Evolutionary conservation across 2,329 filamentous ascomycete genomes (phyloP), one percentile per base, ranked within the genome.

Genomic region (Aspergillus proliferans): DNA sequence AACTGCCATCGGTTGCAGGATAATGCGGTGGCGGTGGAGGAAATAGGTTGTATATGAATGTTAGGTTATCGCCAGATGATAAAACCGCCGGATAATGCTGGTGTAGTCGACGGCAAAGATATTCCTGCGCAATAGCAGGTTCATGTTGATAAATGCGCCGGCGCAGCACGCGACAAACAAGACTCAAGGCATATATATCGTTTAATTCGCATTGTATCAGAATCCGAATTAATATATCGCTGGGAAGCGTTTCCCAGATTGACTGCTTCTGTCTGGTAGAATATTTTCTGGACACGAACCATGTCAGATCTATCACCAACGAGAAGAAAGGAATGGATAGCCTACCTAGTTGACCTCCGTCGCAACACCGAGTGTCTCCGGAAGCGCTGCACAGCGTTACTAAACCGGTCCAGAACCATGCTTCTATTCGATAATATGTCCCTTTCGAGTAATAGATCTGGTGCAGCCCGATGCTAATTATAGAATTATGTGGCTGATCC

Each of bases 11-110:
- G 14, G 44, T n/a, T 3, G 55, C 47, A 36, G 34, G 34, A 30
- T 63, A 63, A 8, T 58, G 52, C 18, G 61, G 60, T 21, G 61
- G 61, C 0, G 59, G 58, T 7, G 61, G 60, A 9, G 61, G 60
- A 4, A 63, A 63, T 15, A 63, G 45, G 12, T 57, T 52, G 1
- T 58, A 55, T 15, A 63, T 57, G 44, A 63, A 63, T 12, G 57
- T 52, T 10, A 63, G 45, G 14, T 62, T 59, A 43, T 62, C 58
- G 3, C 60, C 58, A 4, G 54, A 56, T 1, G 57, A 61, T 21
- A 47, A 3, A 38, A 22, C 41, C n/a, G 6, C 24, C 34, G 15
- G 45, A 39, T 36, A 30, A 19, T 40, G 39, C 8, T 19, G 42
- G 14, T 43, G 48, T 18, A 47, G 53, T 6, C 58, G 55, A n/a